These are phyloP conservation scores for Penicillium sp. DNA, from an alignment of 2,329 filamentous ascomycete genomes.

Conservation along the genomic window DNA sequence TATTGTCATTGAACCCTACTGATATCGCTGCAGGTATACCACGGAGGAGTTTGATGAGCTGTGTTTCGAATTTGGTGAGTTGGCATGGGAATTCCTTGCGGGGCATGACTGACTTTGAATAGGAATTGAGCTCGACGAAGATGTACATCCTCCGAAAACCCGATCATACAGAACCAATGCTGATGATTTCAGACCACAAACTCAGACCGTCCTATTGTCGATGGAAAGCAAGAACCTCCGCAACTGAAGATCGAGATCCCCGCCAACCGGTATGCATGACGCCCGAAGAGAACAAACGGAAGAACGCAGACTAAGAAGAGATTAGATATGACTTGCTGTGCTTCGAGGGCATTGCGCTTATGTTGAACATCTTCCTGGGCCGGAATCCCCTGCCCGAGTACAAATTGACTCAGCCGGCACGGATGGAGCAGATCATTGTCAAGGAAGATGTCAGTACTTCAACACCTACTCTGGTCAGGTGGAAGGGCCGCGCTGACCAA, in stretches of 20 bases:
- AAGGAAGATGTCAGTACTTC: constrained; percentile 48
- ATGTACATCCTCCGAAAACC: constrained; percentile 41
- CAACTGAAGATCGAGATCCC: constrained; percentile 98
- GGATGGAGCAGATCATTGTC: constrained; percentile 73
- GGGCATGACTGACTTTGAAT: constrained; percentile 27
- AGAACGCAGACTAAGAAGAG: constrained; percentile 20
- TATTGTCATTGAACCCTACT: background rate
- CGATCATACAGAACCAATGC: constrained; percentile 18
- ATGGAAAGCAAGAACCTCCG: constrained; percentile 74
- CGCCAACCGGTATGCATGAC: constrained; percentile 66
- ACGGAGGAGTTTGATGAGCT: constrained; percentile 92
- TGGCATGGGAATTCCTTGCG: constrained; percentile 12
- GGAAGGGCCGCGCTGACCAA: constrained; percentile 1
- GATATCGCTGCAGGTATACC: constrained; percentile 55
- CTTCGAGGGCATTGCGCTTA: constrained; percentile 90
- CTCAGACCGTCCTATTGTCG: constrained; percentile 61
- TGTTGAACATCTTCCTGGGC: constrained; percentile 88
- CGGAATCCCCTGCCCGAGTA: constrained; percentile 70
- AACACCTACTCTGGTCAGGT: background rate
- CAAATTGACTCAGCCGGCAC: constrained; percentile 60
- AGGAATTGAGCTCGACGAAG: constrained; percentile 90
- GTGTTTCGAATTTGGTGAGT: constrained; percentile 86
- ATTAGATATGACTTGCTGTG: constrained; percentile 76
- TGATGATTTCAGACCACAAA: constrained; percentile 53
- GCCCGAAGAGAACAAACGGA: background rate